Percentiles rank a stretch among this genome's conserved stretches.
phyloP scores from a whole-genome alignment of 2,329 filamentous ascomycete genomes.

The Pseudocercospora crystallina region DNA sequence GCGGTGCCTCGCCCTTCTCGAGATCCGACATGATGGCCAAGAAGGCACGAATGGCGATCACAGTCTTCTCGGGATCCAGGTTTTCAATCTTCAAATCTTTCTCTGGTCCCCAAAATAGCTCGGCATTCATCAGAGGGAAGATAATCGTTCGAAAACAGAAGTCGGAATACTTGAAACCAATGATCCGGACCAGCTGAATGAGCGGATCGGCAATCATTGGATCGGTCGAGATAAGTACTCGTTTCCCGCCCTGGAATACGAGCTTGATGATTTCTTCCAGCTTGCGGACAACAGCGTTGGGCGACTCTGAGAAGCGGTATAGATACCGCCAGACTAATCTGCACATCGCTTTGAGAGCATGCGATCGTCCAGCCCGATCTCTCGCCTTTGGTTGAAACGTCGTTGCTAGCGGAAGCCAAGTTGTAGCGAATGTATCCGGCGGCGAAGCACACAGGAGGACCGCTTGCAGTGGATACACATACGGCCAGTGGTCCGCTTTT shows the following conservation, averaged over 20 bases:
- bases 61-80: slow-evolving; percentile 91
- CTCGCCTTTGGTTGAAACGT: slow-evolving; percentile 79
- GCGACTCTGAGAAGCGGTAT: slow-evolving; percentile 71
- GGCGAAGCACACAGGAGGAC: slow-evolving; percentile 86
- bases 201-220: slow-evolving; percentile 81
- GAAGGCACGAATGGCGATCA: slow-evolving; percentile 95
- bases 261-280: slow-evolving; percentile 86
- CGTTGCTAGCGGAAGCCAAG: slow-evolving; percentile 82
- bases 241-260: slow-evolving; percentile 76
- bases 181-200: slow-evolving; percentile 90
- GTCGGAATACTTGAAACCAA: slow-evolving; percentile 90
- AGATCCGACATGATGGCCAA: slow-evolving; percentile 89
- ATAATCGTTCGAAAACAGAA: slow-evolving; percentile 89
- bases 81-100: slow-evolving; percentile 86
- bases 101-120: slow-evolving; percentile 63
- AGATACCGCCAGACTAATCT: slow-evolving; percentile 93
- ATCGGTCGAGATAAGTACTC: slow-evolving; percentile 79
- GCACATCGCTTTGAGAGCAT: slow-evolving; percentile 85
- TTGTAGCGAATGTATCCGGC: slow-evolving; percentile 75
- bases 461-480: slow-evolving; percentile 83
- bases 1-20: slow-evolving; percentile 80
- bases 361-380: slow-evolving; percentile 73
- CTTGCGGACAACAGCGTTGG: slow-evolving; percentile 69
- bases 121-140: slow-evolving; percentile 92
- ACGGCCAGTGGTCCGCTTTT: slow-evolving; percentile 89